phyloP scores from a whole-genome alignment of 2,329 filamentous ascomycete species.

The Magnaporthales sp. region DNA sequence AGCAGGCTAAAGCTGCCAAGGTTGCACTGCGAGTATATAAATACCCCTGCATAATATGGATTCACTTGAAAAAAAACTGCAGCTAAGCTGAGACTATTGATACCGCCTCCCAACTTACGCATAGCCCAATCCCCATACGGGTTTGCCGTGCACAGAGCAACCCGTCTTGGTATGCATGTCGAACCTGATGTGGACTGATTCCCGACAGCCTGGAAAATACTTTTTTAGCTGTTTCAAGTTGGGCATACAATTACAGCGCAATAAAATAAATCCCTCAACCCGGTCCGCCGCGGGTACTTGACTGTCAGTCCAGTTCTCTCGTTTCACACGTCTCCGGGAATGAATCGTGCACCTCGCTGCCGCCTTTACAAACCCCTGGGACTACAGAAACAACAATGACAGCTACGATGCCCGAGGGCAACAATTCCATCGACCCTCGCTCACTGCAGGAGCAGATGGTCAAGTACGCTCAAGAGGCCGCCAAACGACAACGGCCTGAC shows the following conservation, averaged over 20 bases:
- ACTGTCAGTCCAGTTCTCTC: neutral
- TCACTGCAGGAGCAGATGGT: neutral
- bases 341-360: neutral
- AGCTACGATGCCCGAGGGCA: neutral
- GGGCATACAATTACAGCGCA: neutral
- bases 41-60: neutral
- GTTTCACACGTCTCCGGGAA: neutral
- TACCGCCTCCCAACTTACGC: neutral
- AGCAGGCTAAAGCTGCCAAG: neutral
- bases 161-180: neutral
- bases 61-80: neutral
- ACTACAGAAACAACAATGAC: neutral
- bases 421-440: neutral
- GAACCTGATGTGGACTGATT: neutral
- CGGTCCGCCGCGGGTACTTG: neutral
- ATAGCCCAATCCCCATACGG: neutral
- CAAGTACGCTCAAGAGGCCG: neutral
- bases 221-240: no score
- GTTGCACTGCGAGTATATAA: neutral
- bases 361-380: neutral
- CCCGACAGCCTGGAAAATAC: neutral
- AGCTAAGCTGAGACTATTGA: neutral
- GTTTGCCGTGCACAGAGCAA: neutral
- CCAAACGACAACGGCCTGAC: neutral
- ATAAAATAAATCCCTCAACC: neutral